Conservation (phyloP, 2,329 filamentous ascomycete genomes). For the Salinomyces thailandicus region DNA sequence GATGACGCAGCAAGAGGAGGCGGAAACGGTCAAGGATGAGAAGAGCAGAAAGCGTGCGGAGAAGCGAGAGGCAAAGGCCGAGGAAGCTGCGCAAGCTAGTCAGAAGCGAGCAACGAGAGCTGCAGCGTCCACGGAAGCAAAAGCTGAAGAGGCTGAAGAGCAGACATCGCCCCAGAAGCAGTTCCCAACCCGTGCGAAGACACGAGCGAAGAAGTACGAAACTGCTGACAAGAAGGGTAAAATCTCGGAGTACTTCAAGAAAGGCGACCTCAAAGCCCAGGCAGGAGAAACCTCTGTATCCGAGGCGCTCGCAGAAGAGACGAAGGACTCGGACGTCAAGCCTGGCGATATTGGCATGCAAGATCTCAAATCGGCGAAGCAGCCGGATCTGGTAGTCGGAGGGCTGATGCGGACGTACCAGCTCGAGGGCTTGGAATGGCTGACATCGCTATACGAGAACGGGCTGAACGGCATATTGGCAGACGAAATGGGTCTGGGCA, state of each 20-base stretch:
- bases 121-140: slow-evolving; percentile 14
- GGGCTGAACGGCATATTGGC: slow-evolving; percentile 85
- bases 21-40: slow-evolving; percentile 35
- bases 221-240: slow-evolving; percentile 29
- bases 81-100: slow-evolving; percentile 35
- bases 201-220: slow-evolving; percentile 24
- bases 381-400: slow-evolving; percentile 74
- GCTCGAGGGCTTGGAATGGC: slow-evolving; percentile 87
- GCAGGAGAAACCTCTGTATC: slow-evolving; percentile 44
- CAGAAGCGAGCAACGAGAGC: slow-evolving; percentile 38
- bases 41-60: slow-evolving; percentile 35
- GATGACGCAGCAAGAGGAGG: slow-evolving; percentile 43
- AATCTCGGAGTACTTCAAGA: slow-evolving; percentile 52
- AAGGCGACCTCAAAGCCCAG: slow-evolving; percentile 45
- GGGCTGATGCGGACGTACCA: slow-evolving; percentile 93
- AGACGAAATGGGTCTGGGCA: slow-evolving; percentile 89
- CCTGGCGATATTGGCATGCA: slow-evolving; percentile 53
- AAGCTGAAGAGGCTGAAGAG: slow-evolving; percentile 13
- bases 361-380: slow-evolving; percentile 67
- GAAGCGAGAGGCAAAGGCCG: slow-evolving; percentile 38
- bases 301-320: slow-evolving; percentile 49
- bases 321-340: slow-evolving; percentile 47
- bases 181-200: slow-evolving; percentile 20
- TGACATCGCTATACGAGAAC: slow-evolving; percentile 73
- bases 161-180: slow-evolving; percentile 14